Base-by-base conservation (phyloP, 345 rosid genomes). In the Eucalyptus marginata region DNA sequence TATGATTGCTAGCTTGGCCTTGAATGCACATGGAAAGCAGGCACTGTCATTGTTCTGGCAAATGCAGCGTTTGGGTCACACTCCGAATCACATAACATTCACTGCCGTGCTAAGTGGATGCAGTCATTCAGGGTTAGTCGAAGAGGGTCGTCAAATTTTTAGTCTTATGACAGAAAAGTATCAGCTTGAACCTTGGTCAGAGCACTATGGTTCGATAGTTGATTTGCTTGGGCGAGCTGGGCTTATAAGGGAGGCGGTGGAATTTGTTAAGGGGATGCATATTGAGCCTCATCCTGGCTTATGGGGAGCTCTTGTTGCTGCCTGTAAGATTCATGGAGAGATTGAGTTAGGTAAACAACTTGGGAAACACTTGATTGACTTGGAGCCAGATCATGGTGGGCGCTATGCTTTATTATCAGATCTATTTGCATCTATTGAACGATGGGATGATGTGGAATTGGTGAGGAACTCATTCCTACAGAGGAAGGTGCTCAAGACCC, bases 191-290 rank as follows among this genome's bases (percentile, higher is more conserved):
- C 91, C 92, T 46, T 88, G 87, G 66, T 87, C 89, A 86, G 94
- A 93, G 89, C 93, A 91, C 58, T 89, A 91, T 86, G 92, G 93
- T 87, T 93, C 54, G 87, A 88, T 91, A 66, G 93, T 91, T 79
- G 92, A 93, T 89, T 91, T 93, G 66, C 90, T 91, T 25, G 92
- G 94, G 62, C 91, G 93, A 33, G 91, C 92, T 29, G 94, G 94
- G 44, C 47, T 93, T 33, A 86, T 93, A 66, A 86, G 86, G 86
- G 92, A 93, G 80, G 93, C 92, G 15, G 87, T 88, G 68, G 81
- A 91, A 43, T 86, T 91, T 56, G 91, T 91, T 49, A 86, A 93
- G 71, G 88, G 68, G 64, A 89, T 93, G 93, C 93, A 92, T 43
- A 33, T 90, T 58, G 88, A 90, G 58, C 94, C 93, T 33, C 92